Percentiles rank a stretch among this genome's conserved stretches.
phyloP scores from a whole-genome alignment of 345 rosid genomes.

The Camelina neglecta region DNA sequence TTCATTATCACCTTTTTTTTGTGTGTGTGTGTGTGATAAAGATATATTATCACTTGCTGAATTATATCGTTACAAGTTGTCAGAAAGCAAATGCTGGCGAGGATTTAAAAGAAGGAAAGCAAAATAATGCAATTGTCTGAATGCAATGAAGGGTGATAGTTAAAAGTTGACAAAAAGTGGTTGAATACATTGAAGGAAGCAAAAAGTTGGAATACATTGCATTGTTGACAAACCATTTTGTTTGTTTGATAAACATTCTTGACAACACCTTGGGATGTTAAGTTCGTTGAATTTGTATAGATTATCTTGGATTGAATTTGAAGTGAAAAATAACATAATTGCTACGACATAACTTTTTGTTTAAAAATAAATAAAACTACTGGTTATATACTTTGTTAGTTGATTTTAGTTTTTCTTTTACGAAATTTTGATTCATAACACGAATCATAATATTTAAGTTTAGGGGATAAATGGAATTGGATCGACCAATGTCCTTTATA shows the following conservation, averaged over 20 bases:
- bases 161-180: constrained; percentile 18
- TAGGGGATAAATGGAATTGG: not conserved
- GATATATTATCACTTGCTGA: constrained; percentile 11
- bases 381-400: not conserved
- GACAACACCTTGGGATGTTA: constrained; percentile 27
- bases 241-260: constrained; percentile 11
- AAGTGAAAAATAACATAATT: not conserved
- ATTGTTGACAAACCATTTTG: constrained; percentile 29
- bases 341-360: not conserved
- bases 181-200: constrained; percentile 40
- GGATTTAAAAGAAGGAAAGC: constrained; percentile 14
- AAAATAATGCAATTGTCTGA: constrained; percentile 7
- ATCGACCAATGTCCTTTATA: not conserved
- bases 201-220: constrained; percentile 37
- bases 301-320: not conserved
- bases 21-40: too few relatives aligned
- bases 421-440: not conserved
- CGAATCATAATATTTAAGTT: not conserved
- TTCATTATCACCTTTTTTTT: too few relatives aligned
- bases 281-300: constrained; percentile 22
- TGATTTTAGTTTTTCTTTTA: not conserved
- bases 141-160: constrained; percentile 22
- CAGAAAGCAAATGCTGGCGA: constrained; percentile 7
- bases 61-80: constrained; percentile 8
- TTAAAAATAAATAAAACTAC: not conserved